Evolutionary conservation across 257 asterid genomes (phyloP), one percentile per base, ranked within the genome.

Genomic region (Leonotis leonurus): DNA sequence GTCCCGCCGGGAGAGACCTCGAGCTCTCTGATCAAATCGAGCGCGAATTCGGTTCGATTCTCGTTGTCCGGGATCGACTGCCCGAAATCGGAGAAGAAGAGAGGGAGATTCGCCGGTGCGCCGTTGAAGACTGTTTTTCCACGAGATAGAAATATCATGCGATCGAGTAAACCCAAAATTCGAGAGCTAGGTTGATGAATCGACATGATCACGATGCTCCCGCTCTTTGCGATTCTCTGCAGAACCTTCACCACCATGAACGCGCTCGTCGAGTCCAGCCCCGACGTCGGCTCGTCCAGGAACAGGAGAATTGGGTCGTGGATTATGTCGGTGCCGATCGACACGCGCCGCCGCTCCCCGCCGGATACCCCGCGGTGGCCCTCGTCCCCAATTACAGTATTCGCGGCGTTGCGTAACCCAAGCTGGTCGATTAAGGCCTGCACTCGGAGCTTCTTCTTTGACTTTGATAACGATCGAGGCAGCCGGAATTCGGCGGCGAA

Each of bases 241-340:
- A 89, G 55, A 2, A 84, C 96, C 48, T 86, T 86, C 30, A 86
- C 89, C 40, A 89, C 90, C 90, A 82, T 72, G 59, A 58, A 84
- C 10, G 96, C 96, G 36, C 95, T 89, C 0, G 90, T 86, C 6
- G 96, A 89, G 20, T 89, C 96, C 7, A 89, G 75, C 0, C 96
- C 96, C 0, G 96, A 86, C 0, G 96, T 89, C 1, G 96, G 96
- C 40, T 89, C 96, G 5, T 89, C 96, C 0, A 89, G 85, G 24
- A 89, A 86, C 7, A 89, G 51, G 9, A 89, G 18, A 8, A 86
- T 86, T 0, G 96, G 96, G 48, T 86, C 96, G 72, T 89, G 96
- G 2, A 89, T 86, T 1, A 89, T 89, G 71, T 89, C 96, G 4
- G 68, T 86, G 1, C 96, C 96, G 29, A 89, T 89, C 0, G 96